phyloP scores from a whole-genome alignment of 176 grass and related monocot genomes.

The Bolboschoenus planiculmis region DNA sequence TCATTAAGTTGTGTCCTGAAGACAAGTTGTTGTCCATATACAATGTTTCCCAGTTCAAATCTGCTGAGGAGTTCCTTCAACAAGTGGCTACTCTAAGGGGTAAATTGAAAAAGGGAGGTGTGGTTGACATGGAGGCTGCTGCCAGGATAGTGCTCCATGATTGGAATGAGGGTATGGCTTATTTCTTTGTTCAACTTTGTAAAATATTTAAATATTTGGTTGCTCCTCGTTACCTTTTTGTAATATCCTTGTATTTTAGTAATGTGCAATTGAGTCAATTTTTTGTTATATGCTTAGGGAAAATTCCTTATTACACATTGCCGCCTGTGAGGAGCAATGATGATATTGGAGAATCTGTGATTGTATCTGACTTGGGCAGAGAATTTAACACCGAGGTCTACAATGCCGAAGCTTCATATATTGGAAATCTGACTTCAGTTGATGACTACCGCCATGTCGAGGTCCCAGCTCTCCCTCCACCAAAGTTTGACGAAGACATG shows the following conservation, averaged over 20 bases:
- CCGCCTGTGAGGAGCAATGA: slow-evolving; percentile 54
- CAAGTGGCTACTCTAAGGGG: slow-evolving; percentile 71
- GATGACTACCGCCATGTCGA: slow-evolving; percentile 78
- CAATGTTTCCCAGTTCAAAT: slow-evolving; percentile 65
- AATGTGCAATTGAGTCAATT: not conserved
- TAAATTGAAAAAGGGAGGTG: slow-evolving; percentile 89
- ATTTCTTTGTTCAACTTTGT: not conserved
- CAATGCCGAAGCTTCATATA: slow-evolving; percentile 68
- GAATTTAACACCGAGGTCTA: slow-evolving; percentile 83
- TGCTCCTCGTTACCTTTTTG: not conserved
- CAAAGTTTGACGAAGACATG: slow-evolving; percentile 65
- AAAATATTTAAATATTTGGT: not conserved
- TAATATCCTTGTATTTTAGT: not conserved
- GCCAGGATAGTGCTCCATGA: slow-evolving; percentile 94
- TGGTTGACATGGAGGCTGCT: slow-evolving; percentile 79
- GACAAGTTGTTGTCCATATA: slow-evolving; percentile 78
- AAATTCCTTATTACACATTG: slow-evolving; percentile 88
- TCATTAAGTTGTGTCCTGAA: slow-evolving; percentile 59
- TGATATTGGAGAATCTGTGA: slow-evolving; percentile 39
- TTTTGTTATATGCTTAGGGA: slow-evolving; percentile 42
- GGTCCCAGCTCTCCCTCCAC: slow-evolving; percentile 60
- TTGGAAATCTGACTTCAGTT: slow-evolving; percentile 60
- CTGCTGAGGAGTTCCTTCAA: slow-evolving; percentile 88
- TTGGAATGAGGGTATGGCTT: slow-evolving; percentile 83
- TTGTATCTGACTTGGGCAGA: slow-evolving; percentile 62